Conservation (phyloP, 75 land plant genomes). For the Selaginella tamariscina region DNA sequence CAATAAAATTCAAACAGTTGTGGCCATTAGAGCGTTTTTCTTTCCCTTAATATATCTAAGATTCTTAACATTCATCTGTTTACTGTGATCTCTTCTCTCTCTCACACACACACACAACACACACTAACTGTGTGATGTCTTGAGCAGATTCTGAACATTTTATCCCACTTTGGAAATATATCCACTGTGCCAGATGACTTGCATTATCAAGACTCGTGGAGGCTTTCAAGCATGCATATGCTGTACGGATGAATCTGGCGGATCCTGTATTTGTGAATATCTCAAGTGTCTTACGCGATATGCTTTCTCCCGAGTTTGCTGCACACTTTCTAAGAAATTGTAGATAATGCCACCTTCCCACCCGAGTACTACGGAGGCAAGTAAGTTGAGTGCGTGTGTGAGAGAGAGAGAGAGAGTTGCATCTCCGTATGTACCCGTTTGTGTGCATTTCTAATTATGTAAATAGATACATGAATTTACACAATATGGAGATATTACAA, state of each 20-base stretch:
- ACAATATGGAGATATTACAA: too few species aligned
- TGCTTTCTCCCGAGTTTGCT: conserved; percentile 66
- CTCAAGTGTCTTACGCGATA: conserved; percentile 26
- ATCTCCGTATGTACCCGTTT: neutral
- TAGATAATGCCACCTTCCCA: conserved; percentile 73
- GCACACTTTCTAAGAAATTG: conserved; percentile 38
- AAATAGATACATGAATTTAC: too few species aligned
- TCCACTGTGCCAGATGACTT: conserved; percentile 35
- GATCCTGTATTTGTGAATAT: conserved; percentile 67
- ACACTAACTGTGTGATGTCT: neutral
- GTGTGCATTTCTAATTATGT: too few species aligned
- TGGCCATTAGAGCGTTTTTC: too few species aligned
- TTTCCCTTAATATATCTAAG: too few species aligned
- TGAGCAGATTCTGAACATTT: conserved; percentile 55
- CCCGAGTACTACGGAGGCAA: conserved; percentile 57
- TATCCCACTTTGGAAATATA: conserved; percentile 39
- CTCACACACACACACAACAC: too few species aligned
- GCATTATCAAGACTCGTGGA: conserved; percentile 67
- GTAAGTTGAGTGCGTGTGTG: conserved; percentile 31
- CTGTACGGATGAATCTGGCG: conserved; percentile 70
- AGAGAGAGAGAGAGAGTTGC: too few species aligned
- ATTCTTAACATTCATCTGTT: too few species aligned
- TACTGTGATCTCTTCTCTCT: too few species aligned
- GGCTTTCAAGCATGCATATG: conserved; percentile 85
- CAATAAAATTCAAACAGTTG: too few species aligned